Evolutionary conservation across 345 rosid species (phyloP).

Genomic region (Citrus sinensis): DVS_A1.0 CM039162.1:22734001-22734500

Average conservation of each 20-base stretch:
- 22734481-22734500: background rate
- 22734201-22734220: background rate
- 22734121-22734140: too few relatives aligned
- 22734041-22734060: too few relatives aligned
- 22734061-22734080: too few relatives aligned
- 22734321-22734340: background rate
- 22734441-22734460: background rate
- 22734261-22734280: background rate
- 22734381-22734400: constrained; percentile 28
- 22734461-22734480: background rate
- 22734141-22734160: too few relatives aligned
- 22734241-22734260: background rate
- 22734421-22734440: constrained; percentile 33
- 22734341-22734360: constrained; percentile 14
- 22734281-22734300: background rate
- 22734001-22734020: too few relatives aligned
- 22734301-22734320: constrained; percentile 14
- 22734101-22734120: too few relatives aligned
- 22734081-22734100: too few relatives aligned
- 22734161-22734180: background rate
- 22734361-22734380: constrained; percentile 27
- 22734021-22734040: too few relatives aligned
- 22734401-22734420: constrained; percentile 26
- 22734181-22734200: background rate
- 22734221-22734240: background rate